These are phyloP conservation scores for Mycena vulgaris DNA, from an alignment of 768 basidiomycete genomes.

Conservation along the genomic window DNA sequence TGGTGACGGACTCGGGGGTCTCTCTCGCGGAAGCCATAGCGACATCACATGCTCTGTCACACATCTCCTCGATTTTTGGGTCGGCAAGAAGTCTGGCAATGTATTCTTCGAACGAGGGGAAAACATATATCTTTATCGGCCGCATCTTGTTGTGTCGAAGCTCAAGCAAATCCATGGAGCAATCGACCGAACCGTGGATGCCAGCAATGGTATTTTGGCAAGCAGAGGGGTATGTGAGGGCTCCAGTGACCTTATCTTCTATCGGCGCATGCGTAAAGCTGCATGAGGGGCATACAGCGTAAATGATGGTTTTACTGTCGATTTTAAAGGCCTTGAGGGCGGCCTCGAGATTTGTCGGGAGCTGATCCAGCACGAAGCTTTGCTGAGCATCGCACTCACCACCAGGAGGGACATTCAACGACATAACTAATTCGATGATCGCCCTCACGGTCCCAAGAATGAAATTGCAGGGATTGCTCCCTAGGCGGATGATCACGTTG, in stretches of 20 bases:
- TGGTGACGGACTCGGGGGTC: constrained; percentile 17
- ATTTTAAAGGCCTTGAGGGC: constrained; percentile 17
- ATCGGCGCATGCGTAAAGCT: constrained; percentile 7
- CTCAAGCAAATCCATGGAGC: not conserved
- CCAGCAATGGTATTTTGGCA: not conserved
- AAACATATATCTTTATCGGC: constrained; percentile 33
- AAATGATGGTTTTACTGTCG: constrained; percentile 12
- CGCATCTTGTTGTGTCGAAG: constrained; percentile 1
- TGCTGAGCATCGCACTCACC: not conserved
- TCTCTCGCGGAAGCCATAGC: constrained; percentile 24
- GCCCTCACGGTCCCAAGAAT: no score
- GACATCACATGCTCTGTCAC: constrained; percentile 32
- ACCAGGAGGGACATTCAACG: not conserved
- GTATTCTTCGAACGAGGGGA: constrained; percentile 39
- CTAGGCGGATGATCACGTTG: not conserved
- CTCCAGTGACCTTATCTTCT: not conserved
- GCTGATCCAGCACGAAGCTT: constrained; percentile 1
- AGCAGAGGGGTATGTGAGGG: not conserved
- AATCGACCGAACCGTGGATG: not conserved
- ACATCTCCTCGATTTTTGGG: no score
- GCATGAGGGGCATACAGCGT: constrained; percentile 13
- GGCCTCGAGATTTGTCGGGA: constrained; percentile 7
- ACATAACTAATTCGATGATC: constrained; percentile 1
- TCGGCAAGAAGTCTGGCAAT: constrained; percentile 34
- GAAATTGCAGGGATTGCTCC: no score